Conservation (phyloP, 345 rosid genomes). For the Psidium guajava region DNA sequence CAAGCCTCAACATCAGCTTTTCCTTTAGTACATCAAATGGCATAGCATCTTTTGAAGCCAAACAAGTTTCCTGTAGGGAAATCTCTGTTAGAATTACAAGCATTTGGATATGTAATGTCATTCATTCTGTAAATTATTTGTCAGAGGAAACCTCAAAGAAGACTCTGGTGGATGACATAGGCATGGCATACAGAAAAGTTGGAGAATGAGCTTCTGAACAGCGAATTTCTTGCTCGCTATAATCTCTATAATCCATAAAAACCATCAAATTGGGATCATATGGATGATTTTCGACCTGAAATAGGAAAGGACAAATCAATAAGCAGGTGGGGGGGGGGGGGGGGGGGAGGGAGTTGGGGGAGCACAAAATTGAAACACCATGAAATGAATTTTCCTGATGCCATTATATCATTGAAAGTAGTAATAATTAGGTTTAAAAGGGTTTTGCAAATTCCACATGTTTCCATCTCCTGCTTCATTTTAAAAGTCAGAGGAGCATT, state of each 20-base stretch:
- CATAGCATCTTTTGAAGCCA: conserved; percentile 91
- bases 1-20: conserved; percentile 69
- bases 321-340: neutral
- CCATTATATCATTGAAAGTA: neutral
- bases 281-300: conserved; percentile 88
- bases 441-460: neutral
- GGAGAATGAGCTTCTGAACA: conserved; percentile 62
- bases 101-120: neutral
- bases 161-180: conserved; percentile 70
- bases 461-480: neutral
- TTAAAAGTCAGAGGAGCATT: neutral
- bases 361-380: neutral
- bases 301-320: neutral
- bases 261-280: conserved; percentile 94
- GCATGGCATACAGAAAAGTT: conserved; percentile 87
- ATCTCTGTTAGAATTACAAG: neutral
- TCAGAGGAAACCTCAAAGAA: conserved; percentile 69
- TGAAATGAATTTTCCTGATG: neutral
- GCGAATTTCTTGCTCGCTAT: conserved; percentile 36
- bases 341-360: no score
- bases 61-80: conserved; percentile 77
- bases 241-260: conserved; percentile 96
- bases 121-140: neutral
- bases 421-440: neutral
- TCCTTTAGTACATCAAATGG: conserved; percentile 70